Percentiles rank a stretch among this genome's conserved stretches.
Evolutionary conservation across 225 moss, liverwort and hornwort species (phyloP).

Genomic region (Neckera pumila): DNA sequence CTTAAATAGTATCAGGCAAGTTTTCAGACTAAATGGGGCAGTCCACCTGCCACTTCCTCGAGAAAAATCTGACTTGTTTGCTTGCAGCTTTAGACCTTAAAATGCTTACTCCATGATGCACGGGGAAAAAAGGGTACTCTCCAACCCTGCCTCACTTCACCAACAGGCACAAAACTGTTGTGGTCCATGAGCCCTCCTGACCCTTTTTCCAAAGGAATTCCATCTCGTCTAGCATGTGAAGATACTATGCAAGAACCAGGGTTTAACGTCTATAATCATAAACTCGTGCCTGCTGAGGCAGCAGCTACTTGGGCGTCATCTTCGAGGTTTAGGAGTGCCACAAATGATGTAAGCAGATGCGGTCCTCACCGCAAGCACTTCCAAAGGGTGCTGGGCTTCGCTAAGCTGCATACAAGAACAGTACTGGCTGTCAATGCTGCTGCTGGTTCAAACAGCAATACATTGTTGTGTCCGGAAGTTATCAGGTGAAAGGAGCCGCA

Average conservation of each 20-base stretch:
- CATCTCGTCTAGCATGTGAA: not conserved
- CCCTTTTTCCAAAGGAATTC: not conserved
- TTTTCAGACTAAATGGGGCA: not conserved
- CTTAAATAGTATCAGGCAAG: not conserved
- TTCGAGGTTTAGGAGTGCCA: not conserved
- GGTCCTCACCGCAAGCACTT: constrained; percentile 18
- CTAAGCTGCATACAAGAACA: not conserved
- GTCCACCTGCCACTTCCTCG: not conserved
- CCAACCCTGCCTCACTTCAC: not conserved
- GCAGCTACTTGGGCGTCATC: not conserved
- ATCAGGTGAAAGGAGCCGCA: constrained; percentile 57
- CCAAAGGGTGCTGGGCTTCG: constrained; percentile 9
- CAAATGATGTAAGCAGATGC: constrained; percentile 1
- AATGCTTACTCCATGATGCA: not conserved
- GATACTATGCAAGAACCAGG: not conserved
- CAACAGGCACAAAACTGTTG: not conserved
- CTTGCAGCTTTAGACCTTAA: not conserved
- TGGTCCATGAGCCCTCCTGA: not conserved
- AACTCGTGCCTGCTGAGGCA: constrained; percentile 13
- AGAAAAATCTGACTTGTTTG: not conserved
- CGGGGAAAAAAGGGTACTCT: not conserved
- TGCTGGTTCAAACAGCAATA: constrained; percentile 2
- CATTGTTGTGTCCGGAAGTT: constrained; percentile 74
- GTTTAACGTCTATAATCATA: not conserved
- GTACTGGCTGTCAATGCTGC: not conserved